Percentiles rank a stretch among this genome's conserved stretches.
Evolutionary conservation across 2,329 filamentous ascomycete species (phyloP).

Genomic region (Aspergillus sp.): DNA sequence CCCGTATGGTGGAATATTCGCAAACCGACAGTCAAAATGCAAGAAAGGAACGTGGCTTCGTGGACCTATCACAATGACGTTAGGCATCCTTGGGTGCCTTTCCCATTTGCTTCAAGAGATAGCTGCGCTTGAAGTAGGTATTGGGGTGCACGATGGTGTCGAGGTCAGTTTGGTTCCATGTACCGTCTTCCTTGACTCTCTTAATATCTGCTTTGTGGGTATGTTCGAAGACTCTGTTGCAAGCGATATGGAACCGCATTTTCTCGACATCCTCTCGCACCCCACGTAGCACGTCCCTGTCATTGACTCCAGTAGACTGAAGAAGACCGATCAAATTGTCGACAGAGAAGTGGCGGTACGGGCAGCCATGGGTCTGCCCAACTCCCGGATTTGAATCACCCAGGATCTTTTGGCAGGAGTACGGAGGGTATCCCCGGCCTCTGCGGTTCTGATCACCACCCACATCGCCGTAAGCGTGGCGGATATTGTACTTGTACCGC

Average conservation of each 20-base stretch:
- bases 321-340: constrained; percentile 82
- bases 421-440: constrained; percentile 84
- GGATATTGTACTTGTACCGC: constrained; percentile 94
- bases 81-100: constrained; percentile 53
- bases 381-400: constrained; percentile 84
- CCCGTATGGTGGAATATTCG: constrained; percentile 11
- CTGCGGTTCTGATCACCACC: constrained; percentile 87
- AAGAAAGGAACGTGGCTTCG: constrained; percentile 47
- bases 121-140: constrained; percentile 96
- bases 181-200: constrained; percentile 71
- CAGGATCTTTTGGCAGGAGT: constrained; percentile 92
- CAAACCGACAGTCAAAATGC: constrained; percentile 20
- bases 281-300: constrained; percentile 73
- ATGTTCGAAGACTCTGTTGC: constrained; percentile 92
- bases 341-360: constrained; percentile 85
- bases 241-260: constrained; percentile 90
- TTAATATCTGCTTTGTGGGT: constrained; percentile 77
- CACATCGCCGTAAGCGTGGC: constrained; percentile 93
- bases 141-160: constrained; percentile 98
- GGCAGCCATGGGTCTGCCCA: constrained; percentile 92
- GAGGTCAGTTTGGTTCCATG: constrained; percentile 72
- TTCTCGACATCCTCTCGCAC: constrained; percentile 88
- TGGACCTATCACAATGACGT: constrained; percentile 41
- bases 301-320: constrained; percentile 75
- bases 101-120: constrained; percentile 77